Evolutionary conservation across 2,329 filamentous ascomycete genomes (phyloP).

Genomic region (Penicillium sp.): DNA sequence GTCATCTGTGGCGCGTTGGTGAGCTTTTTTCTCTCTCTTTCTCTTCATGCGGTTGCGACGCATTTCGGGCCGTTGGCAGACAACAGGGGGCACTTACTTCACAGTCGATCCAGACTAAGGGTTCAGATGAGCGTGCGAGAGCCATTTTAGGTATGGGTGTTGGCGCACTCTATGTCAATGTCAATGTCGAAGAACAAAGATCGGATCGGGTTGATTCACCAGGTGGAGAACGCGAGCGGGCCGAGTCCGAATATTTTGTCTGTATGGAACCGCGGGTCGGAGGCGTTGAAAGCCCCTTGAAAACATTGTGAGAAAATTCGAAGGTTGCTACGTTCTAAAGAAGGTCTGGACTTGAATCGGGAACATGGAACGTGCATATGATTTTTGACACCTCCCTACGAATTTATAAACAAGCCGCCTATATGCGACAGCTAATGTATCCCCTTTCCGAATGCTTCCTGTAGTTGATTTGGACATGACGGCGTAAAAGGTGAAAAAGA

Average conservation of each 20-base stretch:
- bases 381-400: not conserved
- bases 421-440: constrained; percentile 21
- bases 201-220: constrained; percentile 10
- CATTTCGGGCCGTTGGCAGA: not conserved
- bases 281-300: not conserved
- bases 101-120: constrained; percentile 84
- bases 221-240: constrained; percentile 26
- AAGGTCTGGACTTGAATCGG: not conserved
- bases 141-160: constrained; percentile 35
- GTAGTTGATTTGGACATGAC: constrained; percentile 25
- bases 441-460: constrained; percentile 18
- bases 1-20: constrained; percentile 76
- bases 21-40: not conserved
- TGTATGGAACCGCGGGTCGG: not conserved
- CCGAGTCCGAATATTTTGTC: constrained; percentile 9
- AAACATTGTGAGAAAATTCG: not conserved
- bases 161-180: not conserved
- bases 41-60: not conserved
- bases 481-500: constrained; percentile 19
- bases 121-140: constrained; percentile 56
- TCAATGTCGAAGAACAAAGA: constrained; percentile 3
- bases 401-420: constrained; percentile 13
- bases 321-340: not conserved
- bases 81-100: constrained; percentile 49
- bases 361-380: not conserved